Evolutionary conservation across 768 basidiomycete species (phyloP).

Genomic region (Harrya chromipes): DNA sequence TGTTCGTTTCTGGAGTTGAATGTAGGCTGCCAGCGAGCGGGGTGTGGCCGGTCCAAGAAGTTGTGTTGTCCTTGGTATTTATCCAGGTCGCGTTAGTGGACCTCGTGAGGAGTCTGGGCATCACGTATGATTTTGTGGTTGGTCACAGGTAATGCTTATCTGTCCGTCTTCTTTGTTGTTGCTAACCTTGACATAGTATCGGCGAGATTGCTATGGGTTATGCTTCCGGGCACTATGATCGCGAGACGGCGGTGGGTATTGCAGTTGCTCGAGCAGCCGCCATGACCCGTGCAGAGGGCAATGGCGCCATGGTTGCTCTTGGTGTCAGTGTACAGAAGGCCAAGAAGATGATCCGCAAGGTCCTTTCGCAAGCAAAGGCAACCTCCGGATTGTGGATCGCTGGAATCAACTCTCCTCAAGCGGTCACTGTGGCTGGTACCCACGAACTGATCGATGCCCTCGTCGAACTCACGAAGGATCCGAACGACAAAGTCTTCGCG

Average conservation of each 20-base stretch:
- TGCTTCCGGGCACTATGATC: conserved; percentile 35
- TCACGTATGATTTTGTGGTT: conserved; percentile 33
- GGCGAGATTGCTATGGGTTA: conserved; percentile 39
- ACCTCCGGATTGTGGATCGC: conserved; percentile 33
- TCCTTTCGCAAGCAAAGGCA: conserved; percentile 25
- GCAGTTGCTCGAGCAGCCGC: conserved; percentile 36
- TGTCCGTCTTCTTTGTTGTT: not conserved
- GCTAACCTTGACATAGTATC: conserved; percentile 18
- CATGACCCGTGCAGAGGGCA: conserved; percentile 34
- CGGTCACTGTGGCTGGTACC: conserved; percentile 34
- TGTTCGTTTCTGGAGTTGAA: conserved; percentile 29
- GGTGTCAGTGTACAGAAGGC: conserved; percentile 33
- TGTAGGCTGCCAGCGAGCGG: conserved; percentile 23
- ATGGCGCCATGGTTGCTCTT: conserved; percentile 36
- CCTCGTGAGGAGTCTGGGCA: conserved; percentile 30
- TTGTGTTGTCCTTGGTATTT: conserved; percentile 33
- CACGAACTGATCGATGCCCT: conserved; percentile 32
- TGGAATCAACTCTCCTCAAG: conserved; percentile 36
- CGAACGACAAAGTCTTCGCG: conserved; percentile 25
- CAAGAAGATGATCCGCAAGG: conserved; percentile 32
- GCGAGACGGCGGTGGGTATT: conserved; percentile 33
- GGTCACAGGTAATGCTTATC: conserved; percentile 29
- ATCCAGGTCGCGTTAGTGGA: conserved; percentile 34
- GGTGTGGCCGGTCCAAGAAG: conserved; percentile 33
- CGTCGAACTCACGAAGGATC: conserved; percentile 24